Base-by-base conservation (phyloP, 106 monocot genomes). In the Acanthochlamys bracteata region DNA sequence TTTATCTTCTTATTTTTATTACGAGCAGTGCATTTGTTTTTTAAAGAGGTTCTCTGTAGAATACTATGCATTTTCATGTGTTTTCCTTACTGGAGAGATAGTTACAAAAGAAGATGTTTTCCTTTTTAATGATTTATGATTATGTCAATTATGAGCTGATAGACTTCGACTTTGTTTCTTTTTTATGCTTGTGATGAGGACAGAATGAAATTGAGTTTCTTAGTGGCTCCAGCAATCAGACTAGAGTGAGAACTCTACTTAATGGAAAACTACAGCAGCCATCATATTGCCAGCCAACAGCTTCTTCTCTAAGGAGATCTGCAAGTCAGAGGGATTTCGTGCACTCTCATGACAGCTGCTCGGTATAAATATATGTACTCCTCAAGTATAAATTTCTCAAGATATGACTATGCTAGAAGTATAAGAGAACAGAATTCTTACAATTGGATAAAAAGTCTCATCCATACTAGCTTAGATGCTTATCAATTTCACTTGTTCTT, bases 301-400 rank as follows among this genome's bases (percentile, higher is more conserved):
- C 55, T 45, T 41, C 27, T 49, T 41, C 45, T 61, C 25, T 24
- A 23, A 60, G 61, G 59, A 87, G 58, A 40, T 77, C 80, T 62
- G 51, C 25, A 64, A 87, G 87, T 69, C 83, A 83, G 53, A 83
- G 75, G 40, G 74, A 83, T 77, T 71, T 80, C 4, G 66, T 77
- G 11, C 83, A 67, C 26, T 61, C 80, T 23, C 74, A 60, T 24
- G 80, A 83, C 58, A 77, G 59, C 71, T 79, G 33, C 59, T 87
- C 83, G 49, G 87, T 87, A 80, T 17, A 0, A 10, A 42, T 42
- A 3, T 39, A 15, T 60, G 11, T 60, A 25, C 14, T 33, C 11
- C 33, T 10, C 60, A 3, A 10, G 27, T 60, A 11, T 15, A 33
- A 25, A 57, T 57, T 21, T 57, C 45, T 46, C 11, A 46, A 24